phyloP scores from a whole-genome alignment of 345 rosid species.

The Reutealis trisperma region DNA sequence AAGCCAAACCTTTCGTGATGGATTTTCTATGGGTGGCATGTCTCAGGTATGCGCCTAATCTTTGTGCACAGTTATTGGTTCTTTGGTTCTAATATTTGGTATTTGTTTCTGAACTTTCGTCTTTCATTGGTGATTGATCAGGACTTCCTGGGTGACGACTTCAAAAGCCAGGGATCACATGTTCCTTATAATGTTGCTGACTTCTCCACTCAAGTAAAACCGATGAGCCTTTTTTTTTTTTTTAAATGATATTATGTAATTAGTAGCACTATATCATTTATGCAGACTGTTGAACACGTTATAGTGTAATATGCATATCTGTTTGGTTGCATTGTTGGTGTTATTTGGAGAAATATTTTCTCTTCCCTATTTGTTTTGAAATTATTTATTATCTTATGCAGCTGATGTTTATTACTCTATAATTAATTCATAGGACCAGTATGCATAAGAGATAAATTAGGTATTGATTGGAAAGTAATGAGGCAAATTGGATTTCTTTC shows the following conservation, averaged over 20 bases:
- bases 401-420: not conserved
- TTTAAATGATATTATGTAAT: too few relatives aligned
- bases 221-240: not conserved
- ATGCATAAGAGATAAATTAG: not conserved
- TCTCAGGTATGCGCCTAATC: slow-evolving; percentile 63
- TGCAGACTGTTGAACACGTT: not conserved
- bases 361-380: not conserved
- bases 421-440: not conserved
- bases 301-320: not conserved
- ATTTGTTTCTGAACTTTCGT: slow-evolving; percentile 9
- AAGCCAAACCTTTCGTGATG: slow-evolving; percentile 91
- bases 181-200: slow-evolving; percentile 86
- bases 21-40: slow-evolving; percentile 95
- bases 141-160: slow-evolving; percentile 97
- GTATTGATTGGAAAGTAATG: not conserved
- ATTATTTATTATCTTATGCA: not conserved
- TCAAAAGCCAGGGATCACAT: slow-evolving; percentile 98
- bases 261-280: not conserved
- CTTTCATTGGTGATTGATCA: slow-evolving; percentile 29
- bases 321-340: not conserved
- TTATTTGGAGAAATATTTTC: not conserved
- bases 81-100: not conserved
- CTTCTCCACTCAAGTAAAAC: slow-evolving; percentile 80
- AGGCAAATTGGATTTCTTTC: not conserved
- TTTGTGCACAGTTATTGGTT: not conserved